phyloP scores from a whole-genome alignment of 2,329 filamentous ascomycete species.

The Berkeleyomyces rouxiae region DNA sequence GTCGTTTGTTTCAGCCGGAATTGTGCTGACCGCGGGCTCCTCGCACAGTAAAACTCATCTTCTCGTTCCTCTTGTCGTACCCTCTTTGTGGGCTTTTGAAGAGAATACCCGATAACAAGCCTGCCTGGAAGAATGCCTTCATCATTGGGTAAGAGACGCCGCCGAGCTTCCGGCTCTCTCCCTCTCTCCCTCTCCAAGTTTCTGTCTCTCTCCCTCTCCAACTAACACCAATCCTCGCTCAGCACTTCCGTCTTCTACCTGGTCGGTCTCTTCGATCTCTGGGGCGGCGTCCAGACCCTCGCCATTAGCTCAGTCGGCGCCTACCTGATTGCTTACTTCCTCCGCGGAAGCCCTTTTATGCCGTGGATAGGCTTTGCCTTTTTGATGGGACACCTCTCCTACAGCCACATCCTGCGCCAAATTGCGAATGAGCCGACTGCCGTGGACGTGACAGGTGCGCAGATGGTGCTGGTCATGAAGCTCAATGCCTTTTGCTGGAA shows the following conservation, averaged over 20 bases:
- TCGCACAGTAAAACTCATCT: slow-evolving; percentile 70
- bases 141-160: slow-evolving; percentile 46
- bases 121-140: slow-evolving; percentile 75
- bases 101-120: slow-evolving; percentile 69
- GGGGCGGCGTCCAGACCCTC: slow-evolving; percentile 66
- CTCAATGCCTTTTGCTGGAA: slow-evolving; percentile 96
- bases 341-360: slow-evolving; percentile 76
- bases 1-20: background rate
- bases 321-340: slow-evolving; percentile 67
- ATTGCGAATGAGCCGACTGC: slow-evolving; percentile 44
- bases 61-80: slow-evolving; percentile 80
- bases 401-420: slow-evolving; percentile 76
- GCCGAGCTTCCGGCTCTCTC: background rate
- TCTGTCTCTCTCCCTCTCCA: background rate
- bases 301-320: slow-evolving; percentile 61
- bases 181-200: no score
- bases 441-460: slow-evolving; percentile 82
- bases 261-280: slow-evolving; percentile 82
- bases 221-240: background rate
- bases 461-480: slow-evolving; percentile 99
- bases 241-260: slow-evolving; percentile 80
- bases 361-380: slow-evolving; percentile 93
- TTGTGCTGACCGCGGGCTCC: background rate
- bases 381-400: slow-evolving; percentile 86
- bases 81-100: slow-evolving; percentile 80